Evolutionary conservation across 2,329 filamentous ascomycete genomes (phyloP), one percentile per base, ranked within the genome.

Genomic region (Diaporthe sp.): DNA sequence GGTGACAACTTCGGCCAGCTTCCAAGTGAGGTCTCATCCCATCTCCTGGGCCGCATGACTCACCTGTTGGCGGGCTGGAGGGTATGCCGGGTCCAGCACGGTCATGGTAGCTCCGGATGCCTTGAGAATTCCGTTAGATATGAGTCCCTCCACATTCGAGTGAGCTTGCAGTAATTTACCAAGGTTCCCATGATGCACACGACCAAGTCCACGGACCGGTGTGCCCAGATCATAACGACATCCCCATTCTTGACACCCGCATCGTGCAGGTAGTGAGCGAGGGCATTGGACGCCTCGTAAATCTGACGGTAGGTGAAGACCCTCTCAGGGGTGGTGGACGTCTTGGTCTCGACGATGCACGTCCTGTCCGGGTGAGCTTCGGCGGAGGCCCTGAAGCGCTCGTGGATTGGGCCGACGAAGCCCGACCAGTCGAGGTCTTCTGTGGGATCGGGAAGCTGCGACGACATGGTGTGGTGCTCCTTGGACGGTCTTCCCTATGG

Each of bases 171-270:
- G 33, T 28, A 30, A 72, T 54, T 69, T 66, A 76, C 74, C 74
- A 76, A 47, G 30, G 88, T 89, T 75, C 95, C 96, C 94, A 98
- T 97, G 71, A 95, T 92, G 47, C 93, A 94, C 61, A 86, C 81
- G 57, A 91, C 86, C 17, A 91, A 82, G 38, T 91, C 88, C 45
- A 98, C 95, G 73, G 92, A 92, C 74, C 96, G 91, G 84, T 98
- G 90, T 73, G 95, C 95, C 81, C 92, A 98, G 77, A 97, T 94
- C 94, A 98, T 97, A 79, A 98, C 95, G 3, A 98, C 95, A 81
- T 98, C 95, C 12, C 95, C 95, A 78, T 91, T 87, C 75, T 92
- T 88, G 77, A 95, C 88, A 74, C 96, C 95, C 79, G 91, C 88
- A 68, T 92, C 87, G 71, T 93, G 89, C 28, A 98, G 88, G 81